phyloP scores from a whole-genome alignment of 225 moss, liverwort and hornwort species.

The Ulota crispa region DNA sequence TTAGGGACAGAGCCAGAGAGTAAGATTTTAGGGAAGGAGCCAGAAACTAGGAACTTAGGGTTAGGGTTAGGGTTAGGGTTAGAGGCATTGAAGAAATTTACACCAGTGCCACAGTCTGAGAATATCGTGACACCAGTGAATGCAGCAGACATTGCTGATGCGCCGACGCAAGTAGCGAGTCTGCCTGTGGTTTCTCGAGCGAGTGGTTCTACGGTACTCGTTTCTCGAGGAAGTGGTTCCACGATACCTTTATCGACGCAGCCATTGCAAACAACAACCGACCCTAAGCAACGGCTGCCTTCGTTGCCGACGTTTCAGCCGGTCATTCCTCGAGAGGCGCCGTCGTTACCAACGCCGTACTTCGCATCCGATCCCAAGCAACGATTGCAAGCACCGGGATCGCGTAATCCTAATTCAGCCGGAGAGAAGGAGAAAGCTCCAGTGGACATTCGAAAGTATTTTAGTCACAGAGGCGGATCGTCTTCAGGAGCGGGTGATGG shows the following conservation, averaged over 20 bases:
- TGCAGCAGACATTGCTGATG: slow-evolving; percentile 29
- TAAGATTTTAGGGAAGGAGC: too few relatives aligned
- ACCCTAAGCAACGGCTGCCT: slow-evolving; percentile 10
- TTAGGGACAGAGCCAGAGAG: not conserved
- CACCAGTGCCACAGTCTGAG: not conserved
- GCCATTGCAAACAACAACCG: not conserved
- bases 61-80: too few relatives aligned
- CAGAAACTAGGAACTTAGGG: too few relatives aligned
- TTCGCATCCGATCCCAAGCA: slow-evolving; percentile 17
- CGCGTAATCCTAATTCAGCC: slow-evolving; percentile 11
- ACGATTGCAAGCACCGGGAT: not conserved
- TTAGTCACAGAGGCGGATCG: slow-evolving; percentile 22
- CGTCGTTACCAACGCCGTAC: slow-evolving; percentile 18
- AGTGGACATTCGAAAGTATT: slow-evolving; percentile 45
- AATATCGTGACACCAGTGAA: slow-evolving; percentile 18
- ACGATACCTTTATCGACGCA: slow-evolving; percentile 16
- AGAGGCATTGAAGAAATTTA: too few relatives aligned
- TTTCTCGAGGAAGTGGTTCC: slow-evolving; percentile 8
- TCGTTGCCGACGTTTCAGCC: slow-evolving; percentile 35
- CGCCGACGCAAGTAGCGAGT: slow-evolving; percentile 39
- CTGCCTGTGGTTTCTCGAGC: slow-evolving; percentile 20
- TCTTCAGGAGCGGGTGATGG: slow-evolving; percentile 25
- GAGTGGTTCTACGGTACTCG: slow-evolving; percentile 1
- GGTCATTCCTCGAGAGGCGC: slow-evolving; percentile 13
- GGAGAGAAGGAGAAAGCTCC: slow-evolving; percentile 23